phyloP scores from a whole-genome alignment of 2,329 filamentous ascomycete genomes.

The Phoma sp. region DNA sequence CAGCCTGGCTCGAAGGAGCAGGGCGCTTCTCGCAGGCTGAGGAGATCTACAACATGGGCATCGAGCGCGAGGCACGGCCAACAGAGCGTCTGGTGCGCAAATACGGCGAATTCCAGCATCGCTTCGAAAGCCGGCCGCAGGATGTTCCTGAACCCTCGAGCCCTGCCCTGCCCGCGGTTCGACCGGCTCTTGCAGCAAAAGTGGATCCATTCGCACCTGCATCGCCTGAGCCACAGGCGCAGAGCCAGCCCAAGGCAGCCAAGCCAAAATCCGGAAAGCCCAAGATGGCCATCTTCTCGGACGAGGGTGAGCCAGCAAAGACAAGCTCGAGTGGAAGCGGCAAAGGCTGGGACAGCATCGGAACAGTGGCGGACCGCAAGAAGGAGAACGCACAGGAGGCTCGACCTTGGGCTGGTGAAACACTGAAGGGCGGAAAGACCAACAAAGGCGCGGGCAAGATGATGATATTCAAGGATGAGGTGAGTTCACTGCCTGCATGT shows the following conservation, averaged over 20 bases:
- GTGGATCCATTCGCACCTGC: conserved; percentile 73
- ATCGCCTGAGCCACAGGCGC: conserved; percentile 59
- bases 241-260: conserved; percentile 49
- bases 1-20: conserved; percentile 85
- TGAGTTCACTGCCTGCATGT: conserved; percentile 62
- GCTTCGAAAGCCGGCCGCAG: conserved; percentile 71
- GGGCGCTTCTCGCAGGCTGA: conserved; percentile 89
- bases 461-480: conserved; percentile 93
- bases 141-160: conserved; percentile 73
- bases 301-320: conserved; percentile 65
- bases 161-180: conserved; percentile 81
- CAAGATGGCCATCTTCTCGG: conserved; percentile 92
- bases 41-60: conserved; percentile 88
- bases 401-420: conserved; percentile 91
- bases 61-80: conserved; percentile 86
- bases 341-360: conserved; percentile 92
- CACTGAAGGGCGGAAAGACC: conserved; percentile 84
- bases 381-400: conserved; percentile 91
- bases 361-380: conserved; percentile 82
- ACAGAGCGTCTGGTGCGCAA: conserved; percentile 82
- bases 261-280: conserved; percentile 70
- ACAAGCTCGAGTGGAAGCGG: conserved; percentile 63
- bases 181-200: conserved; percentile 85
- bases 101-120: conserved; percentile 87
- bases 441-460: conserved; percentile 80